Evolutionary conservation across 2,329 filamentous ascomycete genomes (phyloP), one percentile per base, ranked within the genome.

Genomic region (Cladophialophora bantiana): DNA sequence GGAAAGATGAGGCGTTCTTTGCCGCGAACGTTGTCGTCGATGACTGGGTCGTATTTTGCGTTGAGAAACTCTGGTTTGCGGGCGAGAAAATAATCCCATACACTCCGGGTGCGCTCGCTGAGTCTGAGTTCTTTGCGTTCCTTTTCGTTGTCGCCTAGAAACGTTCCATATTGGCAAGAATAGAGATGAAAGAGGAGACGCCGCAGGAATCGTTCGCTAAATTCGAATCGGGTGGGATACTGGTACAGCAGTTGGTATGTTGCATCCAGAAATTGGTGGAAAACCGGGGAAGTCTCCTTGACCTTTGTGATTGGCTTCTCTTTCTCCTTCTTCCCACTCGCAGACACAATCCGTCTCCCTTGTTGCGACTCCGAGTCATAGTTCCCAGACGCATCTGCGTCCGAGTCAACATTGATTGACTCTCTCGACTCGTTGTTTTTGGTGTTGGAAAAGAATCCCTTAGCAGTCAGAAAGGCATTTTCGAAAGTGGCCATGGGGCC

Each of bases 221-320:
- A 99, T 77, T 99, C 94, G 75, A 99, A 99, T 0, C 94, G 90
- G 6, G 88, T 91, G 0, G 93, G 93, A 73, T 94, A 84, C 76
- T 98, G 95, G 68, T 91, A 85, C 31, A 96, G 81, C 34, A 99
- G 84, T 77, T 99, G 95, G 76, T 95, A 98, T 1, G 92, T 93
- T 42, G 93, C 93, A 75, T 98, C 95, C 9, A 99, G 86, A 78
- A 98, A 99, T 76, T 99, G 95, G 74, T 99, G 95, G 78, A 99
- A 99, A 31, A 99, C 92, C 0, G 95, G 95, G 67, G 93, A 96
- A 38, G 96, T 91, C 81, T 98, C 95, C 72, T 92, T 95, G n/a
- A 89, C 88, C 66, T 89, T 88, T 0, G 93, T 97, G 9, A 89
- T 86, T 72, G 92, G 88, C 71, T 86, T 86, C 64, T 89, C 85